These are phyloP conservation scores for Neurospora sp. DNA, from an alignment of 495 filamentous ascomycete species.

Conservation along the genomic window DNA sequence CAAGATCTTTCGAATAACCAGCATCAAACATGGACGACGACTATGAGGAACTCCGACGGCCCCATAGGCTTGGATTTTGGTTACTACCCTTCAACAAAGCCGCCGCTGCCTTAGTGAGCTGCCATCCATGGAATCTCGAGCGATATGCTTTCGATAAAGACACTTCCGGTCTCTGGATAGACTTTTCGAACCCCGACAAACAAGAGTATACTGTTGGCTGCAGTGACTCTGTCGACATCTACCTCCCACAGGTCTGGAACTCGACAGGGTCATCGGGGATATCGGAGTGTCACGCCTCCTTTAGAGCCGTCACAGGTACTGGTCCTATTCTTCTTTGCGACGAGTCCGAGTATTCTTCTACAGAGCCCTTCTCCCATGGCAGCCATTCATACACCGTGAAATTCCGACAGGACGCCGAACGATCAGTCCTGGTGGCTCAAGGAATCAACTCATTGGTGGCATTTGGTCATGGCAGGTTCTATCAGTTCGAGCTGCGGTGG, in stretches of 20 bases:
- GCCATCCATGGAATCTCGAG: not conserved
- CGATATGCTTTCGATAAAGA: conserved; percentile 6
- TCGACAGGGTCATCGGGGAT: conserved; percentile 12
- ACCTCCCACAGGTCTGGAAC: conserved; percentile 12
- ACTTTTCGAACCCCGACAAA: conserved; percentile 10
- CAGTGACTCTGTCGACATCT: conserved; percentile 13
- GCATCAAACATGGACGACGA: too few relatives aligned
- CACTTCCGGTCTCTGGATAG: conserved; percentile 16
- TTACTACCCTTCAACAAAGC: conserved; percentile 15
- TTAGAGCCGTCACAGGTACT: conserved; percentile 13
- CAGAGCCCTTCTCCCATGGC: conserved; percentile 11
- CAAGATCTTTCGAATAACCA: too few relatives aligned
- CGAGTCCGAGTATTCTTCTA: conserved; percentile 10
- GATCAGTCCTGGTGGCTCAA: conserved; percentile 18
- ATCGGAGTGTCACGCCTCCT: conserved; percentile 17
- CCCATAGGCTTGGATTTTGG: conserved; percentile 10
- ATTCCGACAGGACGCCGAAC: not conserved
- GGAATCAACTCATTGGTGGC: conserved; percentile 22
- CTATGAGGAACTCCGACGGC: too few relatives aligned
- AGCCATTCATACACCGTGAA: conserved; percentile 7
- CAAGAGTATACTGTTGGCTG: conserved; percentile 13
- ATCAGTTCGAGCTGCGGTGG: conserved; percentile 24
- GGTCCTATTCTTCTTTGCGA: conserved; percentile 23
- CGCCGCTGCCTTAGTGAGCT: conserved; percentile 2
- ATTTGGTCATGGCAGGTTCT: conserved; percentile 16